Percentiles rank a stretch among this genome's conserved stretches.
phyloP scores from a whole-genome alignment of 495 filamentous ascomycete genomes.

The Chaetomium tenue region DNA sequence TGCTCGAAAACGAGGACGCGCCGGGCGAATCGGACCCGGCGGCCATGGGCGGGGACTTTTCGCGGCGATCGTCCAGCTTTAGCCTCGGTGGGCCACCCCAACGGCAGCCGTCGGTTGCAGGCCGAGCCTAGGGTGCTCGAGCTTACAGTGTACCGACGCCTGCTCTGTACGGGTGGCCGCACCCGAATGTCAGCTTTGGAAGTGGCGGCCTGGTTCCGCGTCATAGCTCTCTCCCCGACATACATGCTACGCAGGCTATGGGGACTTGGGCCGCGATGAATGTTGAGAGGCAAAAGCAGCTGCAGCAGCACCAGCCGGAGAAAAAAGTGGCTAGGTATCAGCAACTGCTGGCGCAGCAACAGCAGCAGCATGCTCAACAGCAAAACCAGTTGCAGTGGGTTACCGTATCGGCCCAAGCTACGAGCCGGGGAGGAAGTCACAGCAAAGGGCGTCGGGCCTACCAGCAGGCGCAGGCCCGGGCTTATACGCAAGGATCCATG shows the following conservation, averaged over 20 bases:
- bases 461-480: not conserved
- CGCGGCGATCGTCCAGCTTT: slow-evolving; percentile 46
- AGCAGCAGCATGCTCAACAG: not conserved
- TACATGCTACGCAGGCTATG: not conserved
- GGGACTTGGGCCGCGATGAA: not conserved
- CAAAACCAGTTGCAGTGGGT: not conserved
- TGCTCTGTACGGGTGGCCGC: not conserved
- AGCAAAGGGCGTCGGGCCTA: not conserved
- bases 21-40: slow-evolving; percentile 46
- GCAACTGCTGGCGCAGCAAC: not conserved
- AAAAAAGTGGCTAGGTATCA: not conserved
- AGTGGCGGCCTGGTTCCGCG: not conserved
- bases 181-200: not conserved
- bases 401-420: not conserved
- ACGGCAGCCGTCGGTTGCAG: slow-evolving; percentile 44
- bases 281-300: not conserved
- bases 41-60: slow-evolving; percentile 34
- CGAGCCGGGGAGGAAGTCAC: not conserved
- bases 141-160: slow-evolving; percentile 16
- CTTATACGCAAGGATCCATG: not conserved
- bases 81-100: slow-evolving; percentile 43
- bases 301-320: not conserved
- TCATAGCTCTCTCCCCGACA: not conserved
- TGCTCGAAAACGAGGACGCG: slow-evolving; percentile 45
- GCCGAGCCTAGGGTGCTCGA: slow-evolving; percentile 41